Evolutionary conservation across 768 basidiomycete species (phyloP), one percentile per base, ranked within the genome.

Genomic region (Podaxis sp.): DNA sequence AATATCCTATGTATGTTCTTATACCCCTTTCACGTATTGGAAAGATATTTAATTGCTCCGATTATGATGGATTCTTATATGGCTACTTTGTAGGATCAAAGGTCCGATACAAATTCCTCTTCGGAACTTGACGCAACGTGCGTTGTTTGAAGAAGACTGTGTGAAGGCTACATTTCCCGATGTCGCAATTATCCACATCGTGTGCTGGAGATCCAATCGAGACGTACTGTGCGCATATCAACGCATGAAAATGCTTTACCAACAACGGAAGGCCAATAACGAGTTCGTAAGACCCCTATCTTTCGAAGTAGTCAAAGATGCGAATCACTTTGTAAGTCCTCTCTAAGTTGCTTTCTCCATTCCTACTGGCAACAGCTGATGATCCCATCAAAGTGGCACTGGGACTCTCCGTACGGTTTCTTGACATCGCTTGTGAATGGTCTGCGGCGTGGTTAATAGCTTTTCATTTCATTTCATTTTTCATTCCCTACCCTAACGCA

Each of bases 261-360:
- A 70, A 22, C 69, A 74, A 53, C 47, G 54, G 22, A 36, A 56
- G 15, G 50, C 27, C 1, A 54, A 64, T 2, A 72, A 71, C 0
- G 62, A 68, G 37, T 65, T 68, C 43, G 29, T 67, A 29, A 66
- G 75, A 17, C 55, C 67, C 2, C 63, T 71, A n/a, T 38, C 63
- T 8, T 74, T 75, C 55, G 15, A 71, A 11, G 50, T 65, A 1
- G 59, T 75, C 19, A 63, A 70, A 19, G 65, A 66, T 6, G 72
- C 66, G 3, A 77, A 79, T 64, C 77, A 79, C 59, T 75, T 78
- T 57, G 77, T 79, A 57, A 61, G 76, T 68, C 38, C 9, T 22
- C 55, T 51, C 29, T 19, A 17, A 43, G 2, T 22, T 41, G 43
- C 12, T 24, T 6, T 36, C 15, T 25, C 53, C 17, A 50, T 25